Base-by-base conservation (phyloP, 192 early-diverging fungal species). In the Borealophlyctis nickersoniae region DNA sequence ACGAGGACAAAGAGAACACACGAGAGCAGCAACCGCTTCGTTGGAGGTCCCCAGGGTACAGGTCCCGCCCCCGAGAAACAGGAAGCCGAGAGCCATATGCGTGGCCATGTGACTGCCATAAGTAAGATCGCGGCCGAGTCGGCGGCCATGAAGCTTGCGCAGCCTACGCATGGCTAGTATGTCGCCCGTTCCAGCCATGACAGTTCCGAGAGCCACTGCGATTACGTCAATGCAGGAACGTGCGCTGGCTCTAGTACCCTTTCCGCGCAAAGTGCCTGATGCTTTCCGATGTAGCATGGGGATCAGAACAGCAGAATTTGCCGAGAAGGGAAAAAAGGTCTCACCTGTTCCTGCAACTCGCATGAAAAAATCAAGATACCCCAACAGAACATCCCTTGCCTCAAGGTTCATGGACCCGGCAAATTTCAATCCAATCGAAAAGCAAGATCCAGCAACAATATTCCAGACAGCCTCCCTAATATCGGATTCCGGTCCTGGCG, bases 161-260 rank as follows among this genome's bases (percentile, higher is more conserved):
- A 95, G 62, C 22, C 87, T 60, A 36, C 76, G 64, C 35, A 91
- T 72, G 2, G 86, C 68, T 9, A 83, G 80, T 11, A 87, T 57
- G 60, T 91, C 74, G 2, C 93, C 93, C 4, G 86, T 87, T 28
- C 94, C 95, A 5, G 92, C 90, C 72, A 92, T 81, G 0, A 98
- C 84, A 53, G 92, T 79, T 0, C 87, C 80, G 0, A 83, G 69
- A 3, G 86, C 76, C 1, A 84, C 71, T 2, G 81, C 66, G 3
- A 89, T 34, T 2, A 90, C 83, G 67, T 92, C 89, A 2, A 92
- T 57, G 66, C 92, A 92, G 4, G 76, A 69, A 34, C 82, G 77
- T 2, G 86, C 80, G 5, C 85, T 71, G 2, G 73, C 71, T 28
- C 80, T 81, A 30, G 87, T 91, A 50, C 92, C 75, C 58, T 81